phyloP scores from a whole-genome alignment of 2,329 filamentous ascomycete species.

The Pyrenochaeta sp. region DNA sequence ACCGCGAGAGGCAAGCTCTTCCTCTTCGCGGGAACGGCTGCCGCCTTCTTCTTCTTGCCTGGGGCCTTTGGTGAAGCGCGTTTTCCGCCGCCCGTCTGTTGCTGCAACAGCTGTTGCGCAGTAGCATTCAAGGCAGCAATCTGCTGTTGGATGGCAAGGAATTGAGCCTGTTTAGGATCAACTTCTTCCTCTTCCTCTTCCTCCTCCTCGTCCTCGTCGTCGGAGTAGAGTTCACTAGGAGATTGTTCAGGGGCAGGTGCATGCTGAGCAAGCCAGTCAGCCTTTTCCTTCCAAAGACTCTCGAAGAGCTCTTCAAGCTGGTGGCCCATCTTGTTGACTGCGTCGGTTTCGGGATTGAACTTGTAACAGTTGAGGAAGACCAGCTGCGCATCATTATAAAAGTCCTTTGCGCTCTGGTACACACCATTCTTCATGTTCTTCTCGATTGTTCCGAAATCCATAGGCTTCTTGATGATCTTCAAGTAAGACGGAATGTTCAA shows the following conservation, averaged over 20 bases:
- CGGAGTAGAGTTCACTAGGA: slow-evolving; percentile 60
- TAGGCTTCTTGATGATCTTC: slow-evolving; percentile 93
- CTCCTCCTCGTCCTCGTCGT: slow-evolving; percentile 74
- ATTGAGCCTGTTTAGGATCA: slow-evolving; percentile 52
- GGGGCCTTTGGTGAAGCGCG: slow-evolving; percentile 61
- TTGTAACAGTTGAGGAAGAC: slow-evolving; percentile 91
- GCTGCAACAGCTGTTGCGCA: slow-evolving; percentile 61
- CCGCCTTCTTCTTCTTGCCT: slow-evolving; percentile 55
- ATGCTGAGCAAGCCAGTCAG: slow-evolving; percentile 80
- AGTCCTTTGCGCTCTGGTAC: slow-evolving; percentile 83
- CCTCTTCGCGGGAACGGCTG: slow-evolving; percentile 30
- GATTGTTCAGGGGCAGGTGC: slow-evolving; percentile 71
- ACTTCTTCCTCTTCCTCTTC: slow-evolving; percentile 67
- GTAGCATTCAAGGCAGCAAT: slow-evolving; percentile 72
- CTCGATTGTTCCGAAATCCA: slow-evolving; percentile 87
- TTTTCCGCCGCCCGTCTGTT: slow-evolving; percentile 54
- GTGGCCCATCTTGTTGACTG: slow-evolving; percentile 75
- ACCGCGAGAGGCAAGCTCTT: slow-evolving; percentile 36
- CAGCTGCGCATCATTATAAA: slow-evolving; percentile 80
- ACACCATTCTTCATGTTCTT: slow-evolving; percentile 78
- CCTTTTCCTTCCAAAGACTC: slow-evolving; percentile 77
- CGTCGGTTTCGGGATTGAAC: slow-evolving; percentile 84
- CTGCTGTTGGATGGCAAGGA: slow-evolving; percentile 65
- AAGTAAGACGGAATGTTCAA: slow-evolving; percentile 93
- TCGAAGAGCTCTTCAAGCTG: slow-evolving; percentile 79